Evolutionary conservation across 352 stramenopile species (phyloP).

Genomic region (Phytophthora brassicae): DNA sequence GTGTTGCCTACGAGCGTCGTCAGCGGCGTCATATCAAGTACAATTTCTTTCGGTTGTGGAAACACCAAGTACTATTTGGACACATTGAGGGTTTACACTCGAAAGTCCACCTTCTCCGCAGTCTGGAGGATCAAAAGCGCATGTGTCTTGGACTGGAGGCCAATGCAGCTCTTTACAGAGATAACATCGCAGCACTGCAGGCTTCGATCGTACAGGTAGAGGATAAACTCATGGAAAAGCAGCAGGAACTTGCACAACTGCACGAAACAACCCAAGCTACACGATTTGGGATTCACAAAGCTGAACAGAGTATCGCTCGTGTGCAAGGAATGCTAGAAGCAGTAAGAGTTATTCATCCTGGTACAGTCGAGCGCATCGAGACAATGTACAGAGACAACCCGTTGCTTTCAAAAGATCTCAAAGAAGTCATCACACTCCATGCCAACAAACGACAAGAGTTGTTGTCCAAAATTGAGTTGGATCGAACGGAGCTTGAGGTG

Average conservation of each 20-base stretch:
- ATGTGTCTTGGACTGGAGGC: slow-evolving; percentile 65
- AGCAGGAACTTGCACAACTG: slow-evolving; percentile 59
- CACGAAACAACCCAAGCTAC: slow-evolving; percentile 65
- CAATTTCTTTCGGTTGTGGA: slow-evolving; percentile 81
- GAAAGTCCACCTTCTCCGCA: slow-evolving; percentile 59
- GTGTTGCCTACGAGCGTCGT: slow-evolving; percentile 63
- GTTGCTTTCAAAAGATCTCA: slow-evolving; percentile 64
- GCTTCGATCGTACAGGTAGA: slow-evolving; percentile 58
- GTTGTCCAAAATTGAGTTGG: slow-evolving; percentile 52
- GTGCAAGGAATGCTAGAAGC: slow-evolving; percentile 76
- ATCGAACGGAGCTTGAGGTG: slow-evolving; percentile 60
- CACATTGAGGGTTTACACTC: slow-evolving; percentile 70
- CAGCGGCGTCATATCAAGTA: slow-evolving; percentile 70
- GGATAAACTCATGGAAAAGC: slow-evolving; percentile 57
- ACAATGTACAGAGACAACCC: slow-evolving; percentile 66
- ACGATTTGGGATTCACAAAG: slow-evolving; percentile 68
- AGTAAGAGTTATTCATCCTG: slow-evolving; percentile 66
- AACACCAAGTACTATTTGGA: slow-evolving; percentile 75
- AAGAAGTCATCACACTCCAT: slow-evolving; percentile 56
- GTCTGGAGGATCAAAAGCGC: slow-evolving; percentile 78
- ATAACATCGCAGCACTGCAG: slow-evolving; percentile 66
- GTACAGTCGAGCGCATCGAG: slow-evolving; percentile 66
- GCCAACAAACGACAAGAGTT: slow-evolving; percentile 49
- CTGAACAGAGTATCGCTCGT: slow-evolving; percentile 70
- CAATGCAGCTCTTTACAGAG: slow-evolving; percentile 59